Base-by-base conservation (phyloP, 1,284 basidiomycete species). In the Puccinia coronata region DNA sequence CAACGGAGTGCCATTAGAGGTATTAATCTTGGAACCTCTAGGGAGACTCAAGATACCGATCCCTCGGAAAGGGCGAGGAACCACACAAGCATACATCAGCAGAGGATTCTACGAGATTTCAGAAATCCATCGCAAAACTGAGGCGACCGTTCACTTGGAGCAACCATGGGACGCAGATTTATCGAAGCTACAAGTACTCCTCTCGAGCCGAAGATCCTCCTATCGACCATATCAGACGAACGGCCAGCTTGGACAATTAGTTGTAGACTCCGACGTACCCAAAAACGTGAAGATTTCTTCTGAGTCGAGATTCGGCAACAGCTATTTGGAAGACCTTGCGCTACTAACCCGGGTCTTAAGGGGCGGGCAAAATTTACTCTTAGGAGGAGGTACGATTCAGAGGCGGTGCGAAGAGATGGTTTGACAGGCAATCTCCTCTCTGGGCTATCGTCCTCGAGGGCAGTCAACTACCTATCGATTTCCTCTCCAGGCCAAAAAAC, bases 11-110 rank as follows among this genome's bases (percentile, higher is more conserved):
- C 69, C 69, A 23, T 18, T 71, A 18, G 69, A 53, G 9, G 47
- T 71, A 18, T 23, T 71, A 3, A 49, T 71, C 47, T 14, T 71
- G 16, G 69, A 71, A 39, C 69, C 69, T 20, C 16, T 51, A 11
- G 69, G 69, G 25, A 36, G 12, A 14, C 51, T 71, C 14, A 71
- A 53, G 69, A 71, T 71, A 16, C 69, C 69, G 20, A 53, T 71
- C 49, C 69, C 69, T 23, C 28, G 69, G 1, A 53, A 71, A 53
- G 47, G 47, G 14, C 43, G 47, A 28, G 34, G 47, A 1, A 71
- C 43, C 16, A 53, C 69, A 16, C 25, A 51, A 9, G 41, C 67
- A n/a, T 71, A 71, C 25, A 47, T 71, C 47, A 53, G 25, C 25
- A 31, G 28, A 34, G 51, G 28, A 14, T 51, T 34, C 14, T 70